These are phyloP conservation scores for Castanopsis chinensis DNA, from an alignment of 306 rosid species.

Conservation along the genomic window DNA sequence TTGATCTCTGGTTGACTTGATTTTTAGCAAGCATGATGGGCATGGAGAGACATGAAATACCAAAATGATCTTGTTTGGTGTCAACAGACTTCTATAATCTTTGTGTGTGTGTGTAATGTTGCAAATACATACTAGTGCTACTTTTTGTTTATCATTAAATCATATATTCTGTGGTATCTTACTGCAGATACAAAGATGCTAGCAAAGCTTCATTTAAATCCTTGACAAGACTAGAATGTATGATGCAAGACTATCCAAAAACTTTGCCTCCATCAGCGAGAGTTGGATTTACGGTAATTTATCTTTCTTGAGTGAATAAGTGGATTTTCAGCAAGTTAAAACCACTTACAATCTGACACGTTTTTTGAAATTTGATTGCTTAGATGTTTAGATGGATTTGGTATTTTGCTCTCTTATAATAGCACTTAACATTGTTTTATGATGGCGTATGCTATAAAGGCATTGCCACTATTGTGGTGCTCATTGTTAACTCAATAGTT, in stretches of 20 bases:
- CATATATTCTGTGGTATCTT: constrained; percentile 15
- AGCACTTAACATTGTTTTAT: constrained; percentile 3
- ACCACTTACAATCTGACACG: constrained; percentile 17
- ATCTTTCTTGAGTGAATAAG: constrained; percentile 14
- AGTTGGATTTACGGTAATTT: constrained; percentile 93
- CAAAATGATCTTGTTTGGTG: neutral
- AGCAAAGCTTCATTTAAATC: constrained; percentile 91
- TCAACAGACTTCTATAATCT: neutral
- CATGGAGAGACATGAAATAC: neutral
- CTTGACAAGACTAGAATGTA: constrained; percentile 91
- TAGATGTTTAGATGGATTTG: neutral
- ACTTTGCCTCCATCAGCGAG: constrained; percentile 83
- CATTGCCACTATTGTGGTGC: constrained; percentile 2
- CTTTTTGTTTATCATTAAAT: neutral
- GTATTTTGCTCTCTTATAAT: neutral
- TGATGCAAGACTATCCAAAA: constrained; percentile 99
- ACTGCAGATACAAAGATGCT: constrained; percentile 88
- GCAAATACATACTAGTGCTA: neutral
- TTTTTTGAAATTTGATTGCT: constrained; percentile 14
- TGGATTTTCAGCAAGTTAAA: constrained; percentile 15
- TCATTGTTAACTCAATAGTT: constrained; percentile 18
- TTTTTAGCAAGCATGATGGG: no score
- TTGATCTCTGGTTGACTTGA: no score
- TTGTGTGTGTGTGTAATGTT: neutral
- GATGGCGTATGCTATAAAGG: neutral